A percentile compares a stretch with the other conserved stretches of the same genome.
Evolutionary conservation across 257 asterid genomes (phyloP).

Genomic region (Orobanche coerulescens): DNA sequence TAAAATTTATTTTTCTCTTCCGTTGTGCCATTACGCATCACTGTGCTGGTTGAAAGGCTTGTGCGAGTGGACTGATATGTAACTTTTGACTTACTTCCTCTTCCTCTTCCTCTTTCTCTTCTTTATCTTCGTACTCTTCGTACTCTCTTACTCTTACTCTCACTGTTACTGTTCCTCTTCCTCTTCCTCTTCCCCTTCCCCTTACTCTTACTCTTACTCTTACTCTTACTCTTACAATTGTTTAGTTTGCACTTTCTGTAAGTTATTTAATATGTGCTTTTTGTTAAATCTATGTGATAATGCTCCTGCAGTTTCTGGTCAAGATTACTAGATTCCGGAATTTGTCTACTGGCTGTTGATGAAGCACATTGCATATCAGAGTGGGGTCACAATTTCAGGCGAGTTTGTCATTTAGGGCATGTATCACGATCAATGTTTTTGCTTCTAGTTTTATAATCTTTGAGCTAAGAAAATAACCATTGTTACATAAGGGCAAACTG

Average conservation of each 20-base stretch:
- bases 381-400: conserved; percentile 98
- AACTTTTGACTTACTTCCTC: background rate
- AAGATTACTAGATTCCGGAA: conserved; percentile 55
- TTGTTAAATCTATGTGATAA: conserved; percentile 7
- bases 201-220: background rate
- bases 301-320: conserved; percentile 82
- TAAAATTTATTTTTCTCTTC: background rate
- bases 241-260: background rate
- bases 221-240: background rate
- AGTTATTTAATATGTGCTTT: conserved; percentile 2
- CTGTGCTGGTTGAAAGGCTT: conserved; percentile 7
- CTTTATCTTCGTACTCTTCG: background rate
- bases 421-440: background rate
- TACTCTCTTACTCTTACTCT: background rate
- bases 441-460: background rate
- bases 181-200: background rate
- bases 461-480: conserved; percentile 10
- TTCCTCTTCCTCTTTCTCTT: no score
- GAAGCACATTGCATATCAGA: conserved; percentile 99
- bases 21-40: background rate
- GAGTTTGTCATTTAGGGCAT: conserved; percentile 8
- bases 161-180: background rate
- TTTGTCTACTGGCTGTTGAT: conserved; percentile 88
- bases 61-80: background rate
- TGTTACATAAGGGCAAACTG: background rate